Conservation (phyloP, 23 red algal genomes). For the Cyanidiococcus yangmingshanensis region DNA sequence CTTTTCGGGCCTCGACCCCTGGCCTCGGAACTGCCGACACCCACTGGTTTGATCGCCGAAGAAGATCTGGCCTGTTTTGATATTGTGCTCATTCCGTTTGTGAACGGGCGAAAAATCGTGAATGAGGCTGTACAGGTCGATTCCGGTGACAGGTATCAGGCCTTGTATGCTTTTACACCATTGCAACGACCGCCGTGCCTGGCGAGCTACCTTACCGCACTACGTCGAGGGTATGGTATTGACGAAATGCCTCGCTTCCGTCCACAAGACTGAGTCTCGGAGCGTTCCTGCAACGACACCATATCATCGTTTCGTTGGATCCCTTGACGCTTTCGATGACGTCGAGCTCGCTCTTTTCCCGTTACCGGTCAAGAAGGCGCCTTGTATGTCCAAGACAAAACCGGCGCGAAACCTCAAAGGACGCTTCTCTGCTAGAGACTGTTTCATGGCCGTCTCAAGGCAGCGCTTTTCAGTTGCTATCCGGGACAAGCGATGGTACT, state of each 20-base stretch:
- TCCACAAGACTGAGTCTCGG: background rate
- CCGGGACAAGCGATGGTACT: too few species aligned
- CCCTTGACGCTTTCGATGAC: too few species aligned
- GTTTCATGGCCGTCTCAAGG: too few species aligned
- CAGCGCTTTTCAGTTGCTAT: too few species aligned
- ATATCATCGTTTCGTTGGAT: too few species aligned
- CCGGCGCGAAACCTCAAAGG: too few species aligned
- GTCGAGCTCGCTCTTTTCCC: too few species aligned
- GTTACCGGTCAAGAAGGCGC: too few species aligned
- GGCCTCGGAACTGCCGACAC: background rate
- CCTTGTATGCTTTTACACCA: background rate
- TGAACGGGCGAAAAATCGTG: background rate
- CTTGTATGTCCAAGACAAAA: too few species aligned
- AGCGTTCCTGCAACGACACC: too few species aligned
- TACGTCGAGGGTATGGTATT: constrained; percentile 5
- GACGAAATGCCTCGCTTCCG: constrained; percentile 12
- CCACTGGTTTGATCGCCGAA: background rate
- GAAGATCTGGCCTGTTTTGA: background rate
- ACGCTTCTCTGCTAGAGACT: too few species aligned
- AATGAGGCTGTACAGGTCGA: background rate
- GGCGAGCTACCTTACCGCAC: constrained; percentile 3
- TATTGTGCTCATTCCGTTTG: background rate
- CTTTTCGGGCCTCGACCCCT: background rate
- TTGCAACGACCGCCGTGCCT: background rate
- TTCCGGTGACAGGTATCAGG: background rate